Evolutionary conservation across 768 basidiomycete genomes (phyloP), one percentile per base, ranked within the genome.

Genomic region (Boletellus sp.): DNA sequence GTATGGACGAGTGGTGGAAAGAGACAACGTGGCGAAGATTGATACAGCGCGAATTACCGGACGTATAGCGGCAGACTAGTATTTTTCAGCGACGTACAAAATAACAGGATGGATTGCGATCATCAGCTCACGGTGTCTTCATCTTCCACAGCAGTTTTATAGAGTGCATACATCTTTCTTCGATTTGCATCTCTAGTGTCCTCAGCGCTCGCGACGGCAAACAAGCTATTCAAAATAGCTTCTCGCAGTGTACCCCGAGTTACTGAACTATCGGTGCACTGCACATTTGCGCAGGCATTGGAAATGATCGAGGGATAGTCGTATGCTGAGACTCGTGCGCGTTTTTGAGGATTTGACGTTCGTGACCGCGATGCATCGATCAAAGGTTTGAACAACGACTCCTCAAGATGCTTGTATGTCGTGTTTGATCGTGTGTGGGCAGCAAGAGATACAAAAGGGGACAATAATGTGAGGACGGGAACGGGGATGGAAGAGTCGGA

Each of bases 1-100:
- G 75, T 45, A 87, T 92, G 85, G 82, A 87, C 17, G 90, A 91
- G 35, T 91, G 89, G 90, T 94, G 93, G 92, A 90, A 82, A 62
- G 90, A 93, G 61, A 88, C 82, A 53, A 94, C 91, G 43, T 95
- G 91, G 90, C 81, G 75, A 34, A 74, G 92, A 51, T 70, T 94
- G 47, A 80, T 90, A 59, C 83, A 85, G 55, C 75, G 92, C 63
- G 91, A 94, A 67, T 68, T 94, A 47, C 91, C 91, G n/a, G 92
- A 94, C 69, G 45, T 79, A 57, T 66, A 62, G 35, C 35, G 46
- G 52, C 33, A 24, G 22, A 26, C 26, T 16, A 4, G 6, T 35
- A 16, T 26, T 36, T 26, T 28, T 28, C 17, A n/a, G 37, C 32
- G 46, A 32, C 19, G 33, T 32, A 48, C 36, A 38, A 15, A 31